Percentiles rank a stretch among this genome's conserved stretches.
These are phyloP conservation scores for Croton setiger DNA, from an alignment of 441 rosid genomes.

Conservation along the genomic window DNA sequence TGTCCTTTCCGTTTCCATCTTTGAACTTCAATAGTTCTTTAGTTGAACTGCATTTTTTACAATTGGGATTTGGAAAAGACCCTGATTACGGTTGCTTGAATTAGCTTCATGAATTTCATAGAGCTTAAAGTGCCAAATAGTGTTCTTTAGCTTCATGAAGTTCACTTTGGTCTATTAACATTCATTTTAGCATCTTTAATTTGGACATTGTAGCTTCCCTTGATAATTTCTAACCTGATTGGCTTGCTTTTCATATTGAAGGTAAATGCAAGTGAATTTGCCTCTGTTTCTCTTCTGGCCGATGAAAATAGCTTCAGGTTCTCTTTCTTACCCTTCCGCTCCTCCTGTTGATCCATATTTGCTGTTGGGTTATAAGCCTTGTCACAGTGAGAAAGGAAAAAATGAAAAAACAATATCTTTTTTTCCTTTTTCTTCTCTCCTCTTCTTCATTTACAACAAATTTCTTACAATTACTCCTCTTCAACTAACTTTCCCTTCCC, in stretches of 20 bases:
- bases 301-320: slow-evolving; percentile 65
- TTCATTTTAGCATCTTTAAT: not conserved
- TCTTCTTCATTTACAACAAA: too few species aligned
- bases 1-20: slow-evolving; percentile 23
- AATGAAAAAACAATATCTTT: too few species aligned
- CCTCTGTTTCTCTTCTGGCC: slow-evolving; percentile 54
- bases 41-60: not conserved
- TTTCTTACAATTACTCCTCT: too few species aligned
- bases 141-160: too few species aligned
- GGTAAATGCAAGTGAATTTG: slow-evolving; percentile 76
- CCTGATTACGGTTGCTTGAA: not conserved
- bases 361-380: slow-evolving; percentile 17
- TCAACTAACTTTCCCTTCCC: too few species aligned
- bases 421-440: too few species aligned
- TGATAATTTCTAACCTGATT: slow-evolving; percentile 8
- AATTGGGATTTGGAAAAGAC: not conserved
- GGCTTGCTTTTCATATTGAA: slow-evolving; percentile 27
- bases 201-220: not conserved
- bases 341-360: slow-evolving; percentile 2
- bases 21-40: slow-evolving; percentile 10
- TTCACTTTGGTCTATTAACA: not conserved
- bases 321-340: slow-evolving; percentile 20
- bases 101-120: not conserved
- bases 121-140: not conserved
- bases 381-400: too few species aligned